Percentiles rank a stretch among this genome's conserved stretches.
Evolutionary conservation across 2,329 filamentous ascomycete species (phyloP).

Genomic region (Gnomoniopsis sp.): DNA sequence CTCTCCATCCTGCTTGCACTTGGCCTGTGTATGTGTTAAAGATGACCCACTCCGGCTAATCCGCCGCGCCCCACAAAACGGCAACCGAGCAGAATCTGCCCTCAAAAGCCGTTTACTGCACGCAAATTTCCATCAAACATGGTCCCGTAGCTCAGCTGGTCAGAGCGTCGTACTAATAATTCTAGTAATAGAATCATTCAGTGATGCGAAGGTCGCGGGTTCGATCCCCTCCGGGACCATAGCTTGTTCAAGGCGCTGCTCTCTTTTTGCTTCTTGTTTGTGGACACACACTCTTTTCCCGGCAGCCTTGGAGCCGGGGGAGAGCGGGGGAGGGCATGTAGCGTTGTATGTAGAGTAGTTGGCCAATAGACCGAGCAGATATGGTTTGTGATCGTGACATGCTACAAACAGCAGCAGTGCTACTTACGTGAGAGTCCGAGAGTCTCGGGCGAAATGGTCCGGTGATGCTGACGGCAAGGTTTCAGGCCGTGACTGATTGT

Average conservation of each 20-base stretch:
- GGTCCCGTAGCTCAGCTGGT: conserved; percentile 18
- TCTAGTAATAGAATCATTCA: not conserved
- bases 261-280: not conserved
- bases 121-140: not conserved
- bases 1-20: no score
- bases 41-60: not conserved
- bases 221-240: conserved; percentile 16
- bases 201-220: conserved; percentile 16
- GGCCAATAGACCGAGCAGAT: no score
- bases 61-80: not conserved
- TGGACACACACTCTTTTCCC: no score
- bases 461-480: no score
- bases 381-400: no score
- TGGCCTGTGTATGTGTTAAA: not conserved
- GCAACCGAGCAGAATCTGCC: not conserved
- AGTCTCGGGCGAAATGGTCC: no score
- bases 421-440: no score
- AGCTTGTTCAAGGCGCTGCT: not conserved
- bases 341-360: no score
- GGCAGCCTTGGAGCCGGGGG: no score
- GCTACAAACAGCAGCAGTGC: no score
- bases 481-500: no score
- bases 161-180: conserved; percentile 17
- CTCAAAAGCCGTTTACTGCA: not conserved
- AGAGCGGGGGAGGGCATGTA: no score